Base-by-base conservation (phyloP, 441 rosid genomes). In the Croton setiger region DNA sequence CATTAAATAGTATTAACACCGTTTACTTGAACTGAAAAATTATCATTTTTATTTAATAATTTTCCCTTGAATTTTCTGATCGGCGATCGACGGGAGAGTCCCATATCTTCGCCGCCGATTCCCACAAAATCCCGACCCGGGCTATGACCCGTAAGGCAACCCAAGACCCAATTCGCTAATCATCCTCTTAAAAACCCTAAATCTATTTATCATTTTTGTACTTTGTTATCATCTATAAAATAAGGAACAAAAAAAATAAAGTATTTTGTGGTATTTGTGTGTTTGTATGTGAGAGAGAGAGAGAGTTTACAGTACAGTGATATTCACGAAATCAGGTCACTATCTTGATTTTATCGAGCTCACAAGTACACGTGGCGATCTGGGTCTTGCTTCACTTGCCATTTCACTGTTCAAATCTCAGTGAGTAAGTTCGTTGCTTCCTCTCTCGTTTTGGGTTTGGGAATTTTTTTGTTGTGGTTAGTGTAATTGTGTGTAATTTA, bases 21-120 rank as follows among this genome's bases (percentile, higher is more conserved):
- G 92, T 86, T 93, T 90, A 86, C 92, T 79, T 82, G 75, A 80
- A 73, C 86, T 74, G 79, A 82, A 81, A 82, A 85, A 79, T 78
- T 82, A 79, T 69, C 75, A 74, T 78, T 67, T 79, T 79, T 72
- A 68, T 81, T 71, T 73, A 31, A 5, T 76, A 74, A 81, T 62
- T 73, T 77, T 79, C 69, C 68, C 61, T 71, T 63, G 68, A 72
- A 45, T 45, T 78, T 67, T 78, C 68, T 61, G 76, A 76, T 85
- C 88, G 86, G 85, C 90, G 87, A 85, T 77, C 79, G 76, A 80
- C 87, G 82, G 86, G 80, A 72, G 77, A 64, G 78, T 77, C 64
- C 83, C 61, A 63, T 52, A 47, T 67, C 55, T 37, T 76, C 72
- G 76, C 80, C 83, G 82, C 78, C 86, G 84, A 68, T 75, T 77